Evolutionary conservation across 352 stramenopile species (phyloP).

Genomic region (Pythium periplocum): DNA sequence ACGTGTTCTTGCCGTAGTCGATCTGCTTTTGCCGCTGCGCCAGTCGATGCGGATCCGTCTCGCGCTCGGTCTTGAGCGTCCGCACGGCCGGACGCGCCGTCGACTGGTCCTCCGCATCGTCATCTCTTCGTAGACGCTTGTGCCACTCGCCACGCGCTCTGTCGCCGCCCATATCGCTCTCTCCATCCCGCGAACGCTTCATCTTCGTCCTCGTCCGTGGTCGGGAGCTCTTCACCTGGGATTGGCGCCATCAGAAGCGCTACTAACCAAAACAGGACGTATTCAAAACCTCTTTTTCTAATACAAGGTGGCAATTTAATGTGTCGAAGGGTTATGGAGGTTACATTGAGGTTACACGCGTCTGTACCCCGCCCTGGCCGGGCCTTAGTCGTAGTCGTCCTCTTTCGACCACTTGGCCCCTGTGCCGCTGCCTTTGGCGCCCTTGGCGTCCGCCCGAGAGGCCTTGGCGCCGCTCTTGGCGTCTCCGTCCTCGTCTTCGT

Average conservation of each 20-base stretch:
- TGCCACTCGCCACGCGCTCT: neutral
- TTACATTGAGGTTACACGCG: neutral
- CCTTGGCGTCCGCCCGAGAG: conserved; percentile 52
- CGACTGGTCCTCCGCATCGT: too few relatives aligned
- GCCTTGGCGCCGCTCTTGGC: conserved; percentile 54
- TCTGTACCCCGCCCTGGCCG: neutral
- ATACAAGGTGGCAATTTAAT: too few relatives aligned
- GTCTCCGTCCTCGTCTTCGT: conserved; percentile 45
- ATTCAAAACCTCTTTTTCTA: too few relatives aligned
- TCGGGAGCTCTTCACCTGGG: too few relatives aligned
- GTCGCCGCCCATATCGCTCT: neutral
- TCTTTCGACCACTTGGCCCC: conserved; percentile 89
- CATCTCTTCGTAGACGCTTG: too few relatives aligned
- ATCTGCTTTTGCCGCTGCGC: conserved; percentile 92
- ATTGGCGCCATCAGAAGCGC: too few relatives aligned
- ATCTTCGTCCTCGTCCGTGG: too few relatives aligned
- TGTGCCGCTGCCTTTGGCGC: conserved; percentile 27
- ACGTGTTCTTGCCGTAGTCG: conserved; percentile 90
- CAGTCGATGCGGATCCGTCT: conserved; percentile 75
- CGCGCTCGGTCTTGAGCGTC: conserved; percentile 52
- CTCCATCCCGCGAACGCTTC: too few relatives aligned
- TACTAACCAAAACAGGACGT: too few relatives aligned
- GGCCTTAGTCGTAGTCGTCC: conserved; percentile 82
- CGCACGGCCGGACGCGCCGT: conserved; percentile 17
- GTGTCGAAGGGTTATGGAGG: neutral